phyloP scores from a whole-genome alignment of 352 stramenopile genomes.

The Pythium coloratum region DNA sequence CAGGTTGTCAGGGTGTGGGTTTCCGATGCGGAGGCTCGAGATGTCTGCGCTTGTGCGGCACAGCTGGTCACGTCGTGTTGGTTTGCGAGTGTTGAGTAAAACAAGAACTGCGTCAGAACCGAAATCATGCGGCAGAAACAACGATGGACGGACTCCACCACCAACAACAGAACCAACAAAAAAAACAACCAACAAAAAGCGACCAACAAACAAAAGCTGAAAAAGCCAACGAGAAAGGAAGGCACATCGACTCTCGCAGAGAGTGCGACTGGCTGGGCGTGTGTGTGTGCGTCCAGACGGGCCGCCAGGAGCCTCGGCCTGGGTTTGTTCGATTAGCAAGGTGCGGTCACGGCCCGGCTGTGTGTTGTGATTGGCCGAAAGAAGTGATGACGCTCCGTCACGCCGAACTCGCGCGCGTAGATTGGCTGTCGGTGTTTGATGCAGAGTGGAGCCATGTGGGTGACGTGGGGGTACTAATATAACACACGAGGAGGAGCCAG shows the following conservation, averaged over 20 bases:
- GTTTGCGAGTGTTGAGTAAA: constrained; percentile 28
- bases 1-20: neutral
- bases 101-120: constrained; percentile 27
- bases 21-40: neutral
- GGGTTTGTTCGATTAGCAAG: constrained; percentile 25
- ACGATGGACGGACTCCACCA: too few species aligned
- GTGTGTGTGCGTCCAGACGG: neutral
- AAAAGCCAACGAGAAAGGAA: neutral
- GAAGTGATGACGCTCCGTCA: constrained; percentile 28
- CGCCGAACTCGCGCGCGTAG: neutral
- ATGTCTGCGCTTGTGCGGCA: neutral
- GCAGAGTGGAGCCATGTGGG: constrained; percentile 1
- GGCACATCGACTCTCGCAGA: neutral
- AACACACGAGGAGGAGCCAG: neutral
- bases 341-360: constrained; percentile 18
- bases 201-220: neutral
- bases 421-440: constrained; percentile 9
- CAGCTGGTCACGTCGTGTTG: neutral
- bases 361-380: constrained; percentile 19
- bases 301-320: neutral
- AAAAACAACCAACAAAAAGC: neutral
- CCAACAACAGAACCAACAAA: neutral
- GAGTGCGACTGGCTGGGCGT: neutral
- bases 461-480: neutral
- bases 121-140: neutral